Evolutionary conservation across 1,284 basidiomycete genomes (phyloP).

Genomic region (Jaminaea rosea): DNA sequence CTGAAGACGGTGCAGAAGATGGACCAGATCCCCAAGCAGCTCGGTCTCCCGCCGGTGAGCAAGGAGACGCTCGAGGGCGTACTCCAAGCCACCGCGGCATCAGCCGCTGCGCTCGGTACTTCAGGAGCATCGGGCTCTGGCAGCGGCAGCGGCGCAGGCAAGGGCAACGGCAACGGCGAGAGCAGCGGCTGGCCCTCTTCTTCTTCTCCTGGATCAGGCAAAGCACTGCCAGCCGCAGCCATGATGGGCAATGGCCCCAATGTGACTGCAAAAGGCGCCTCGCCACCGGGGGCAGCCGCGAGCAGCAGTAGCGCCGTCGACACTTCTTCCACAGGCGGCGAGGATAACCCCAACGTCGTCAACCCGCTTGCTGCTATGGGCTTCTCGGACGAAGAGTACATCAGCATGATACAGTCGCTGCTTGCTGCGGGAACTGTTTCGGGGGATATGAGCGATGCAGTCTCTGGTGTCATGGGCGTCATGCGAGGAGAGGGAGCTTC

Average conservation of each 20-base stretch:
- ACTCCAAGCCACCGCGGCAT: conserved; percentile 11
- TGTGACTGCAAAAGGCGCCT: background rate
- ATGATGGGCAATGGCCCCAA: conserved; percentile 12
- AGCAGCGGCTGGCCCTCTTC: conserved; percentile 1
- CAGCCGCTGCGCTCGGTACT: conserved; percentile 1
- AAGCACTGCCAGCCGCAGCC: conserved; percentile 2
- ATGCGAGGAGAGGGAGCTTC: conserved; percentile 6
- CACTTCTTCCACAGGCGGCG: background rate
- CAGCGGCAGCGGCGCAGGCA: background rate
- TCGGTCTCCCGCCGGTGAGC: conserved; percentile 12
- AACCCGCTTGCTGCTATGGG: conserved; percentile 39
- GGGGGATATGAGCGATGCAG: conserved; percentile 6
- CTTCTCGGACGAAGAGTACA: conserved; percentile 40
- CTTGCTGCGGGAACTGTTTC: conserved; percentile 31
- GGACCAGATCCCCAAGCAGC: conserved; percentile 20
- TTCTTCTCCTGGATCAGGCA: background rate
- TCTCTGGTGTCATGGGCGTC: conserved; percentile 8
- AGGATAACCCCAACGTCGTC: conserved; percentile 11
- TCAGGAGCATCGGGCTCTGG: background rate
- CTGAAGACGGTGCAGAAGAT: conserved; percentile 70
- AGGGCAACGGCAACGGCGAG: too few relatives aligned
- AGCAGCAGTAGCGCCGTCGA: background rate
- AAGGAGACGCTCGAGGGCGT: conserved; percentile 12
- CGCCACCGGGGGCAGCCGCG: background rate
- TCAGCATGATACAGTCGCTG: conserved; percentile 39